Percentiles rank a stretch among this genome's conserved stretches.
Evolutionary conservation across 306 rosid genomes (phyloP).

Genomic region (Acacia melanoxylon): DNA sequence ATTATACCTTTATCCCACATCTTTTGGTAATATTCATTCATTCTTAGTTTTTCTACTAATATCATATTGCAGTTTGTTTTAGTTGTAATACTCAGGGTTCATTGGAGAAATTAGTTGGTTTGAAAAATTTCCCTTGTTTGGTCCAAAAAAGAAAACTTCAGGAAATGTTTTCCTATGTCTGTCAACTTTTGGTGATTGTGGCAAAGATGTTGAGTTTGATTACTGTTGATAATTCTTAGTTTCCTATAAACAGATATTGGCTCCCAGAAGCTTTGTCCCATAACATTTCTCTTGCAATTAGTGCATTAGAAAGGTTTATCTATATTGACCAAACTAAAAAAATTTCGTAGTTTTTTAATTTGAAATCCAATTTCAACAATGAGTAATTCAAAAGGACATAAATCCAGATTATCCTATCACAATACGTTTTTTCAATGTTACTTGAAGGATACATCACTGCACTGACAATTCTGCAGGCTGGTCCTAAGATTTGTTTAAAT

Average conservation of each 20-base stretch:
- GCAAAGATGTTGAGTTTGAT: not conserved
- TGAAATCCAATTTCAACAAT: not conserved
- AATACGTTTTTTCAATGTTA: not conserved
- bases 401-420: not conserved
- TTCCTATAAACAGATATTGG: not conserved
- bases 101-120: not conserved
- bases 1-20: constrained; percentile 33
- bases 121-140: not conserved
- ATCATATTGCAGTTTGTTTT: not conserved
- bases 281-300: not conserved
- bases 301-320: not conserved
- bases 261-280: not conserved
- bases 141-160: not conserved
- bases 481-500: not conserved
- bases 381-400: not conserved
- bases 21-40: constrained; percentile 34
- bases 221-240: not conserved
- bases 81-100: not conserved
- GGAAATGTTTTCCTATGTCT: not conserved
- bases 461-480: not conserved
- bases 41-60: not conserved
- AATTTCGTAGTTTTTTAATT: not conserved
- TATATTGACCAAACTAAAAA: not conserved
- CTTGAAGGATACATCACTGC: not conserved
- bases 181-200: too few relatives aligned